Conservation (phyloP, 148 eudicot genomes). For the Cornus suecica region DNA sequence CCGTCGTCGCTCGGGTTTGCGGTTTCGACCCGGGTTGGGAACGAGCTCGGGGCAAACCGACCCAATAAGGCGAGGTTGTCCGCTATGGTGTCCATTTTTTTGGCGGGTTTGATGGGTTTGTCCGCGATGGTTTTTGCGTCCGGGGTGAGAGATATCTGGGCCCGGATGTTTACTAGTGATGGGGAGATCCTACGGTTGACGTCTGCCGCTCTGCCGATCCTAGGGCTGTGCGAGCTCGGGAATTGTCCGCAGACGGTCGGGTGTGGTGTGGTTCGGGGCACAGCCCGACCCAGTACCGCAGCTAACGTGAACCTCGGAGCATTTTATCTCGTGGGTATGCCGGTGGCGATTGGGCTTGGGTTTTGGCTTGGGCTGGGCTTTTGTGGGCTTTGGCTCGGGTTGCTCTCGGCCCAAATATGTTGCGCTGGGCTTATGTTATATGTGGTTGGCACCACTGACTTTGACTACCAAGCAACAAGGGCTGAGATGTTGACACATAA, state of each 20-base stretch:
- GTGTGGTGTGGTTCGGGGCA: constrained; percentile 71
- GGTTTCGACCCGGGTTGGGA: constrained; percentile 75
- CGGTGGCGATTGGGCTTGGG: constrained; percentile 57
- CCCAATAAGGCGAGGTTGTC: constrained; percentile 46
- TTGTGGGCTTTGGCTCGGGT: constrained; percentile 71
- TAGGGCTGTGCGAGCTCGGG: constrained; percentile 79
- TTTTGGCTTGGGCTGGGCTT: constrained; percentile 56
- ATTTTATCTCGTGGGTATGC: constrained; percentile 65
- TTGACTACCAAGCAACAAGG: constrained; percentile 56
- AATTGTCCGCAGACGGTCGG: constrained; percentile 79
- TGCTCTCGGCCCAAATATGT: constrained; percentile 60
- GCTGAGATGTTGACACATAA: constrained; percentile 57
- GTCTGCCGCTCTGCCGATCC: constrained; percentile 52
- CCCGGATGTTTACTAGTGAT: constrained; percentile 51
- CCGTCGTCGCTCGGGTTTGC: constrained; percentile 70
- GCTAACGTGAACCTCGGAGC: constrained; percentile 67
- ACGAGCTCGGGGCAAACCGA: constrained; percentile 70
- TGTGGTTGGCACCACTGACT: constrained; percentile 77
- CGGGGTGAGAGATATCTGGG: constrained; percentile 49
- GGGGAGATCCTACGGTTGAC: constrained; percentile 48
- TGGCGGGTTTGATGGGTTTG: constrained; percentile 57
- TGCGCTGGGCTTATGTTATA: constrained; percentile 78
- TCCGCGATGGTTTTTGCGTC: constrained; percentile 46
- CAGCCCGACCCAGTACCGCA: constrained; percentile 63
- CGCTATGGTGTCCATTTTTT: constrained; percentile 36